phyloP scores from a whole-genome alignment of 1,284 basidiomycete species.

The Waitea zeae region DNA sequence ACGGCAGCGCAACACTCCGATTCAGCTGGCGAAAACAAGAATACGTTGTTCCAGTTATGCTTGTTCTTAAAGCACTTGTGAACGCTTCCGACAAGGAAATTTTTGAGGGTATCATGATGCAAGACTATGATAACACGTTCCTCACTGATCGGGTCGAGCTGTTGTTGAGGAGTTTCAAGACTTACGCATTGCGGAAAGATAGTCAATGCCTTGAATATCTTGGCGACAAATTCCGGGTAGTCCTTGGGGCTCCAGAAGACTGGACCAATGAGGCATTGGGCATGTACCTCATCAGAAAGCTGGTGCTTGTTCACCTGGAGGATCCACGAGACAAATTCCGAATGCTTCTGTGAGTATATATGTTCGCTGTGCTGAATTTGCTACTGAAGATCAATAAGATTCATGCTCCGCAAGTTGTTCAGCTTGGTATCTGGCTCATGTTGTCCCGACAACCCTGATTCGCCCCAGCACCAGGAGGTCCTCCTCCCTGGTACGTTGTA shows the following conservation, averaged over 20 bases:
- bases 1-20: constrained; percentile 88
- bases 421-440: constrained; percentile 83
- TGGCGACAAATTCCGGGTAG: constrained; percentile 95
- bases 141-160: constrained; percentile 95
- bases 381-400: constrained; percentile 26
- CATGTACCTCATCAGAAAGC: constrained; percentile 68
- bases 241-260: constrained; percentile 85
- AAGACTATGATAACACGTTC: constrained; percentile 96
- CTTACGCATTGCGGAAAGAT: constrained; percentile 79
- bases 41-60: constrained; percentile 97
- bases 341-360: constrained; percentile 66
- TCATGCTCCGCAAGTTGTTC: constrained; percentile 97
- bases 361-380: neutral
- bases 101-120: constrained; percentile 94
- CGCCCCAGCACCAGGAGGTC: constrained; percentile 96
- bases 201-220: constrained; percentile 90
- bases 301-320: constrained; percentile 85
- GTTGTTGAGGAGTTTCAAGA: constrained; percentile 94
- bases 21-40: constrained; percentile 98
- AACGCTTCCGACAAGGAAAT: constrained; percentile 94
- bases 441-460: constrained; percentile 95
- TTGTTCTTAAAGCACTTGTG: constrained; percentile 92
- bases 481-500: constrained; percentile 89
- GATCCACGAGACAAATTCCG: constrained; percentile 91
- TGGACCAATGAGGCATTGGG: constrained; percentile 81